These are phyloP conservation scores for Cenchrus purpureus DNA, from an alignment of 176 grass and related monocot genomes.

Conservation along the genomic window DNA sequence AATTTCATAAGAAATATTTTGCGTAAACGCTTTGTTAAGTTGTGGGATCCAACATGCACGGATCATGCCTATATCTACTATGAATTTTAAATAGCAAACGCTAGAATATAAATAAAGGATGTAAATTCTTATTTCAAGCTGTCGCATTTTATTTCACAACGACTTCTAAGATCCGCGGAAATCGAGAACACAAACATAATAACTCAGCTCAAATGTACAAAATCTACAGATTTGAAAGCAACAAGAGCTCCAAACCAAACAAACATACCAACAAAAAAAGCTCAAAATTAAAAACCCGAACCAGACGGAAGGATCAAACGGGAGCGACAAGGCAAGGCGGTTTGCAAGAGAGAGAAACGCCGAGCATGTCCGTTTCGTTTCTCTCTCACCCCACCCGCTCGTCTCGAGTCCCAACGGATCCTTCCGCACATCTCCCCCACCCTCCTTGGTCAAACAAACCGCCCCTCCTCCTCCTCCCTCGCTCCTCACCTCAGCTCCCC, in stretches of 20 bases:
- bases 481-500: not conserved
- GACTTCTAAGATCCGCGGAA: not conserved
- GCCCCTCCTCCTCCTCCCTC: constrained; percentile 27
- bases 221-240: not conserved
- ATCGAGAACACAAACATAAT: not conserved
- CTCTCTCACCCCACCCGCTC: constrained; percentile 9
- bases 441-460: constrained; percentile 76
- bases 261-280: not conserved
- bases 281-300: not conserved
- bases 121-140: too few relatives aligned
- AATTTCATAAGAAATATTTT: too few relatives aligned
- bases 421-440: constrained; percentile 50
- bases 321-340: not conserved
- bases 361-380: constrained; percentile 33
- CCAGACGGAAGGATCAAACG: not conserved
- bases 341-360: constrained; percentile 20
- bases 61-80: too few relatives aligned
- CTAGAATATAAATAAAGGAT: too few relatives aligned
- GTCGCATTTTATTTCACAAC: not conserved
- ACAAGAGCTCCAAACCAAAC: not conserved
- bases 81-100: too few relatives aligned
- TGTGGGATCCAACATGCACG: too few relatives aligned
- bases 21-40: too few relatives aligned
- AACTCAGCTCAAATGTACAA: not conserved
- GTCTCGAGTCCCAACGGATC: constrained; percentile 61